Evolutionary conservation across 1,284 basidiomycete genomes (phyloP), one percentile per base, ranked within the genome.

Genomic region (Prillingera fragicola): DNA sequence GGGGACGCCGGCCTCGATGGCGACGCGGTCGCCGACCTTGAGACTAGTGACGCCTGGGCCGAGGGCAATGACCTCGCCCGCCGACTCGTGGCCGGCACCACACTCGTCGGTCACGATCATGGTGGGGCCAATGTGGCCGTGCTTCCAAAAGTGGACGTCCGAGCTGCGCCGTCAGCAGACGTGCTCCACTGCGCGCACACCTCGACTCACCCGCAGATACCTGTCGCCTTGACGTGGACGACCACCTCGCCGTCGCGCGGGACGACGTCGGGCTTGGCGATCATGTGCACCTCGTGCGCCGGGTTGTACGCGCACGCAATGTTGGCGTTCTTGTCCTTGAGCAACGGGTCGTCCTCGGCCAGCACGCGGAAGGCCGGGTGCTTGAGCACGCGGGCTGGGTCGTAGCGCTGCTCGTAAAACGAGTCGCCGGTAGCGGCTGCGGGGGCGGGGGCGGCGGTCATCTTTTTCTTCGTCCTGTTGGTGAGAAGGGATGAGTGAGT

Each of bases 111-210:
- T 63, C 32, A 72, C 71, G 25, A 72, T 54, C 62, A 68, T 62
- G 10, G 67, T 70, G 3, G 65, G 63, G 31, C 63, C 71, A 35
- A 73, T 72, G 18, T 64, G 60, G 21, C 72, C 75, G 52, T 77
- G 75, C 59, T 76, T 73, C 74, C 73, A 76, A 55, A 76, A 76
- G 55, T 76, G 75, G 2, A 75, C 74, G 52, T 75, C 74, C 19
- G 70, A 73, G 9, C 69, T 71, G 48, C 1, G 2, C n/a, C n/a
- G 31, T 47, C 29, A 41, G 45, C 15, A 25, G 14, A 10, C 4
- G 33, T n/a, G 17, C 29, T 8, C 14, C 19, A 34, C 21, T n/a
- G 4, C 33, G 3, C 33, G 7, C 33, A 33, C 33, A 13, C 12
- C 33, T 21, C 4, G 13, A 54, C 69, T 58, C 50, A 71, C 59